These are phyloP conservation scores for Penicillium polonicum DNA, from an alignment of 2,329 filamentous ascomycete genomes.

Conservation along the genomic window DNA sequence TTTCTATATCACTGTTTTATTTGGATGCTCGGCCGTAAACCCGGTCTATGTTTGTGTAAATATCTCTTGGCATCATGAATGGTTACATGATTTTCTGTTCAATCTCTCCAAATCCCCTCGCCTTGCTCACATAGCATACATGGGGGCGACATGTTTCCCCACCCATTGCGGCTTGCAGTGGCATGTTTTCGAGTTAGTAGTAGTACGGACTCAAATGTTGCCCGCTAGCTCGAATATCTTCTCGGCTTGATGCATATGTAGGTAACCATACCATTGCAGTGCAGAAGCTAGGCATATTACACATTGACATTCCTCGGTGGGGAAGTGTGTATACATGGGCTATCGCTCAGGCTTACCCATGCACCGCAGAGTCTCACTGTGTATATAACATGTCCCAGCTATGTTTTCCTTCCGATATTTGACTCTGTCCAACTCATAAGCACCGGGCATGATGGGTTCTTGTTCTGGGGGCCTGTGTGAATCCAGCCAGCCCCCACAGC, in stretches of 20 bases:
- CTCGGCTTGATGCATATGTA: slow-evolving; percentile 1
- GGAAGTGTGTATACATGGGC: not conserved
- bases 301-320: not conserved
- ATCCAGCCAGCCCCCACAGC: not conserved
- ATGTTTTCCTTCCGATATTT: not conserved
- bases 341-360: not conserved
- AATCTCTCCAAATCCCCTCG: slow-evolving; percentile 4
- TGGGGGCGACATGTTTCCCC: not conserved
- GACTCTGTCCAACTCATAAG: not conserved
- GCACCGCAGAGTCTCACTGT: not conserved
- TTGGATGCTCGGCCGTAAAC: slow-evolving; percentile 24
- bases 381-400: not conserved
- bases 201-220: not conserved
- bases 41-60: slow-evolving; percentile 33
- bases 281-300: not conserved
- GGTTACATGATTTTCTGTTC: slow-evolving; percentile 31
- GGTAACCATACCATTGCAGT: not conserved
- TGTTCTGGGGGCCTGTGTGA: not conserved
- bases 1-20: slow-evolving; percentile 23
- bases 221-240: not conserved
- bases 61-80: slow-evolving; percentile 44
- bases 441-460: not conserved
- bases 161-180: not conserved
- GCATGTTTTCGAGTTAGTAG: not conserved
- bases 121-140: slow-evolving; percentile 5